These are phyloP conservation scores for Litchi chinensis DNA, from an alignment of 345 rosid genomes.

Conservation along the genomic window DNA sequence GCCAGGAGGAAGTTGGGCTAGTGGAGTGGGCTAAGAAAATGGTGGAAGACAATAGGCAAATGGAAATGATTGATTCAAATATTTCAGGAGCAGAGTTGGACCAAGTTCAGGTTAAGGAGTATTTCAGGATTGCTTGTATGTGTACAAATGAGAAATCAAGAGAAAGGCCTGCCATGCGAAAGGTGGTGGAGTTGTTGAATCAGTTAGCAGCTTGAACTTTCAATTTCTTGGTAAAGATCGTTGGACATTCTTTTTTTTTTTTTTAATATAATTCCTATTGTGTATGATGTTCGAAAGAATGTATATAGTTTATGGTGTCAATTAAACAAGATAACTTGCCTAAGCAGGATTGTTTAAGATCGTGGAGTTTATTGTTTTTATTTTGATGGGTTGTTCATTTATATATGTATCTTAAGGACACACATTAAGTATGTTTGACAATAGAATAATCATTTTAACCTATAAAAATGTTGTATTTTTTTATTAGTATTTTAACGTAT, in stretches of 20 bases:
- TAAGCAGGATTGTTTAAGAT: not conserved
- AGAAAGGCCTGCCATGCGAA: slow-evolving; percentile 60
- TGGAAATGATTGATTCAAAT: slow-evolving; percentile 55
- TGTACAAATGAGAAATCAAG: slow-evolving; percentile 47
- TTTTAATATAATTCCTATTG: not conserved
- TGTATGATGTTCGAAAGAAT: not conserved
- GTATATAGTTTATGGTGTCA: not conserved
- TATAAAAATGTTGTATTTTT: too few relatives aligned
- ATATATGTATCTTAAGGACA: too few relatives aligned
- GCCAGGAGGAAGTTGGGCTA: slow-evolving; percentile 46
- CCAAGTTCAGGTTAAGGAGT: slow-evolving; percentile 45
- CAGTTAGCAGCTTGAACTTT: slow-evolving; percentile 15
- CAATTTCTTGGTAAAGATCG: not conserved
- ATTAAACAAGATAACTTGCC: not conserved
- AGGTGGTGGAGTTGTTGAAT: slow-evolving; percentile 43
- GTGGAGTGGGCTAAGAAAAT: slow-evolving; percentile 58
- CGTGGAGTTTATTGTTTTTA: not conserved
- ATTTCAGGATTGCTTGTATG: slow-evolving; percentile 57
- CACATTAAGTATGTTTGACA: too few relatives aligned
- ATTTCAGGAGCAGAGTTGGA: slow-evolving; percentile 28
- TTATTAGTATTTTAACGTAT: too few relatives aligned
- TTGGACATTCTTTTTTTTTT: not conserved
- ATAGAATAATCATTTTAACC: too few relatives aligned
- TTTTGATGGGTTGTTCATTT: not conserved
- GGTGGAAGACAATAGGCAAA: slow-evolving; percentile 36